Base-by-base conservation (phyloP, 345 rosid genomes). In the Populus ilicifolia region DNA sequence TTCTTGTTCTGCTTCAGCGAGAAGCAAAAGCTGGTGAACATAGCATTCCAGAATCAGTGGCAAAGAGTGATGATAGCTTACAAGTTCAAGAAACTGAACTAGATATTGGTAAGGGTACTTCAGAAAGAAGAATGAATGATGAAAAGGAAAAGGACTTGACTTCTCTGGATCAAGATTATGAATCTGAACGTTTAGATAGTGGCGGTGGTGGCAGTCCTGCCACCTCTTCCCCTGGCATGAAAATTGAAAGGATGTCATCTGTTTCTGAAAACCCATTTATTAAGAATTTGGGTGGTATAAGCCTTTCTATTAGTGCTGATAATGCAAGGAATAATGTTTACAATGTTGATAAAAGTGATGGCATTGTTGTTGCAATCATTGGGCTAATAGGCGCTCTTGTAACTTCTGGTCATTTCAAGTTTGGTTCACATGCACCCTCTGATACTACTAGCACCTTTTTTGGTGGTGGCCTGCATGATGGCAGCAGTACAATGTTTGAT, bases 321-420 rank as follows among this genome's bases (percentile, higher is more conserved):
- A 96, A 87, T 85, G 99, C 98, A 54, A 90, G 99, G 86, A 96
- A 96, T 82, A 96, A 96, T 67, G 93, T 88, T 73, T 92, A 91
- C 88, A 96, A 94, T 77, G 85, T 90, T 70, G 99, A 96, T 81
- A 88, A 87, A 80, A 86, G 86, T 61, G 98, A 96, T 84, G 99
- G 95, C n/a, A 87, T 91, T 75, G 84, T 94, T 81, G 97, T 96
- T 73, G 94, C 95, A 75, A 88, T 96, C 81, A 90, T 94, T 88
- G 91, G 96, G 78, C 85, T 96, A 38, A 73, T 94, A 74, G 96
- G 98, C 83, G 97, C 99, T 78, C 84, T 96, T 68, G 86, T 96
- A 68, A 76, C 93, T 73, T 82, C 82, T 63, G 99, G 97, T 74
- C 93, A 90, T 82, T 83, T 96, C 83, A 96, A 86, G 79, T 79